Percentiles rank a stretch among this genome's conserved stretches.
Conservation (phyloP, 1,284 basidiomycete species). For the Erythrobasidium hasegawianum region DNA sequence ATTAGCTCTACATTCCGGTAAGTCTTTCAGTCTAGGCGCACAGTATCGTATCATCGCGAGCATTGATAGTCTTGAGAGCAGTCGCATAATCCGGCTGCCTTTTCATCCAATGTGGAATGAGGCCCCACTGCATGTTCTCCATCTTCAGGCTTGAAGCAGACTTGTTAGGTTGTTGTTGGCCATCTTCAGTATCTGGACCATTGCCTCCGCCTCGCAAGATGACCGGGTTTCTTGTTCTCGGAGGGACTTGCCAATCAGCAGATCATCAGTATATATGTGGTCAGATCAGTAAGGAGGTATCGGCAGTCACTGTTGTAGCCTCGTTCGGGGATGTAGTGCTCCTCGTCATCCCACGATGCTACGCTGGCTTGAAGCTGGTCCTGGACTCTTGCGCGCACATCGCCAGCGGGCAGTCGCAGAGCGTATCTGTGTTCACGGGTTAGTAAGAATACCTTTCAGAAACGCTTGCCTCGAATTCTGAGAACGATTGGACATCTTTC, state of each 20-base stretch:
- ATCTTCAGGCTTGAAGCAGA: conserved; percentile 48
- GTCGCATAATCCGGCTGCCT: conserved; percentile 59
- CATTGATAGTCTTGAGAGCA: conserved; percentile 76
- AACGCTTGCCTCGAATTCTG: neutral
- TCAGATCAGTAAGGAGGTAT: neutral
- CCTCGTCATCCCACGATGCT: conserved; percentile 25
- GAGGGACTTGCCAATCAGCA: conserved; percentile 54
- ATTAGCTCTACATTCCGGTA: neutral
- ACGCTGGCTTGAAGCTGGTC: conserved; percentile 11
- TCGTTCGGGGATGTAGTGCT: conserved; percentile 32
- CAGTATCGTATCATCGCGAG: conserved; percentile 75
- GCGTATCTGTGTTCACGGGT: conserved; percentile 64
- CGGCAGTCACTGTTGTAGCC: conserved; percentile 58
- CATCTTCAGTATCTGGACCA: conserved; percentile 2
- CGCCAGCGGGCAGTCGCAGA: conserved; percentile 56
- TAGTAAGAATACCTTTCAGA: neutral
- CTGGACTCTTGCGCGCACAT: conserved; percentile 60
- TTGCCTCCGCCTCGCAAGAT: conserved; percentile 53
- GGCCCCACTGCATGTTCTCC: conserved; percentile 84
- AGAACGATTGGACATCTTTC: neutral
- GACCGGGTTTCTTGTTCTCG: conserved; percentile 64
- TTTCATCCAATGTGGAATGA: conserved; percentile 80
- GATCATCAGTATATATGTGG: too few species aligned
- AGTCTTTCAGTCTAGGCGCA: conserved; percentile 47
- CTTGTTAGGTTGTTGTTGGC: neutral